Percentiles rank a stretch among this genome's conserved stretches.
These are phyloP conservation scores for Rhodotorula diobovata DNA, from an alignment of 768 basidiomycete species.

Conservation along the genomic window DNA sequence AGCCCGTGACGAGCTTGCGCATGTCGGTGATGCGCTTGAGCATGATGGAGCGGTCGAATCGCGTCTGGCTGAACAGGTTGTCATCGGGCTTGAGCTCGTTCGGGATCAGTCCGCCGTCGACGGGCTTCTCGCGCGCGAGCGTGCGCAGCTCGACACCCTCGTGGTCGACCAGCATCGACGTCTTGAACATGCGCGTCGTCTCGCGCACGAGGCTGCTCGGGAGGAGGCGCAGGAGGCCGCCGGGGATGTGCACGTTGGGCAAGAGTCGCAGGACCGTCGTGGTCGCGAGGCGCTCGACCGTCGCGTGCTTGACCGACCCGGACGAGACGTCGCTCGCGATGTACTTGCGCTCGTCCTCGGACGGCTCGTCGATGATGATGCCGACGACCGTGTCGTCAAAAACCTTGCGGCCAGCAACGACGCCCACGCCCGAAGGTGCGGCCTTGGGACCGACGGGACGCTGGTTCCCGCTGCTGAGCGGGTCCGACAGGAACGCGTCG, in stretches of 20 bases:
- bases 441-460: not conserved
- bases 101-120: not conserved
- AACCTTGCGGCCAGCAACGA: slow-evolving; percentile 22
- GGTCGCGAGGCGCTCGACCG: slow-evolving; percentile 8
- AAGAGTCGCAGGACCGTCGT: slow-evolving; percentile 3
- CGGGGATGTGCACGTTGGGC: slow-evolving; percentile 5
- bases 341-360: slow-evolving; percentile 3
- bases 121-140: not conserved
- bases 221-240: slow-evolving; percentile 16
- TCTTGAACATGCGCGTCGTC: slow-evolving; percentile 5
- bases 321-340: slow-evolving; percentile 2
- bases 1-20: slow-evolving; percentile 69
- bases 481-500: slow-evolving; percentile 61
- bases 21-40: slow-evolving; percentile 74
- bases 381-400: slow-evolving; percentile 31
- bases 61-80: not conserved
- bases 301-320: slow-evolving; percentile 27
- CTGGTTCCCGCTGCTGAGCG: slow-evolving; percentile 33
- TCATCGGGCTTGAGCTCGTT: not conserved
- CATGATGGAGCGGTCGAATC: slow-evolving; percentile 34
- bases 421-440: slow-evolving; percentile 19
- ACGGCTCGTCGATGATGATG: slow-evolving; percentile 24
- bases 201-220: not conserved
- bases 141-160: slow-evolving; percentile 28
- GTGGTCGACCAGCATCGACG: slow-evolving; percentile 34